Evolutionary conservation across 169 alveolate genomes (phyloP).

Genomic region (Cryptosporidium xiaoi): DNA sequence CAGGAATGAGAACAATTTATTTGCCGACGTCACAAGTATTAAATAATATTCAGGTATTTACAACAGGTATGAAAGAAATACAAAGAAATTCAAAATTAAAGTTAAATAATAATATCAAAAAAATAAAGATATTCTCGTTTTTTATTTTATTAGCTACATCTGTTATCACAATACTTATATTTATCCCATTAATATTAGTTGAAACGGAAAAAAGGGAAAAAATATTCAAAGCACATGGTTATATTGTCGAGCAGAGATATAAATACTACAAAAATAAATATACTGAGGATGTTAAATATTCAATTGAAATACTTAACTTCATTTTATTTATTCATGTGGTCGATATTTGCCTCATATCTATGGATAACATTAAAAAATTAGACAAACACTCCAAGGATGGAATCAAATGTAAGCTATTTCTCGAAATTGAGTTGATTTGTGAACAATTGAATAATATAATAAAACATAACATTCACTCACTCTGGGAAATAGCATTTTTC

Average conservation of each 20-base stretch:
- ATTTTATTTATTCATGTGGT: not conserved
- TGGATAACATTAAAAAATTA: not conserved
- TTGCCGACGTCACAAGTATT: constrained; percentile 55
- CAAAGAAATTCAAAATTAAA: constrained; percentile 25
- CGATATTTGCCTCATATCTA: too few relatives aligned
- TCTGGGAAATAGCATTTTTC: constrained; percentile 8
- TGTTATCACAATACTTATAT: not conserved
- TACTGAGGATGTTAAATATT: not conserved
- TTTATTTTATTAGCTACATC: constrained; percentile 1
- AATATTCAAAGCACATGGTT: constrained; percentile 16
- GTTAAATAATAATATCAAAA: not conserved
- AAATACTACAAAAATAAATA: constrained; percentile 2
- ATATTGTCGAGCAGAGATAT: constrained; percentile 37
- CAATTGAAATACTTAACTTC: not conserved
- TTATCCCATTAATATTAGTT: constrained; percentile 22
- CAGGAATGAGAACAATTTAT: constrained; percentile 65
- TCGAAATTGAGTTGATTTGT: not conserved
- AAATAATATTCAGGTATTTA: constrained; percentile 43
- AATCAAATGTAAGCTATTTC: not conserved
- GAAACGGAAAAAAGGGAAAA: constrained; percentile 32
- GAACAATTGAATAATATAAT: constrained; percentile 29
- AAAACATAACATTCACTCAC: not conserved
- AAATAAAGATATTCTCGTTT: constrained; percentile 9
- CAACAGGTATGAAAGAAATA: constrained; percentile 56
- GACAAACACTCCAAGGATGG: not conserved